Base-by-base conservation (phyloP, 495 filamentous ascomycete species). In the Corynascus novoguineensis region DNA sequence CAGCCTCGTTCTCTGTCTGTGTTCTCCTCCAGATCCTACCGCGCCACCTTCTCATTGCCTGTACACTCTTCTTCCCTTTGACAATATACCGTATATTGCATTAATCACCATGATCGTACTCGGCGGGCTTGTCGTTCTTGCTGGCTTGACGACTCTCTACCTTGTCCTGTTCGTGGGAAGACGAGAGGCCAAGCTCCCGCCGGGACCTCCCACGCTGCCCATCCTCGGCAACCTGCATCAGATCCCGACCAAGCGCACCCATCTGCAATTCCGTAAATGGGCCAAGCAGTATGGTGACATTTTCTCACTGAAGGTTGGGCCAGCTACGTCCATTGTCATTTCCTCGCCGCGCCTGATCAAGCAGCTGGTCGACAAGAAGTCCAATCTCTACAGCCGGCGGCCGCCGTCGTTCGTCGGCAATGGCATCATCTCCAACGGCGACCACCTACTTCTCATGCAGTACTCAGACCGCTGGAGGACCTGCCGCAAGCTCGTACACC, bases 331-430 rank as follows among this genome's bases (percentile, higher is more conserved):
- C 27, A 48, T 48, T 9, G 45, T 48, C 45, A 19, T 48, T n/a
- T 48, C 45, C 6, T 48, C 45, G 27, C 45, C 45, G n/a, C 45
- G 45, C 6, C 45, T 48, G 15, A 31, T 48, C 27, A 31, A 19
- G 45, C 45, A 48, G 45, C 45, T 48, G n/a, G 45, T 48, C 15
- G 45, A 48, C 45, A 48, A 48, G 45, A 48, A 48, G 45, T 48
- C 45, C 27, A 48, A 48, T 17, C 45, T 48, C 1, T 48, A 48
- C 45, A 48, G 45, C 45, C 15, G 45, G 14, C 45, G 45, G 0
- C 45, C 45, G 4, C 14, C 45, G 5, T 48, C 45, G 15, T 28
- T 31, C n/a, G 45, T 48, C n/a, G 45, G 45, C 45, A n/a, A n/a
- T n/a, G 28, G n/a, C 27, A 31, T 48, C 45, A 48, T 48, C 45